A percentile compares a stretch with the other conserved stretches of the same genome.
These are phyloP conservation scores for Begonia fuchsioides DNA, from an alignment of 306 rosid genomes.

Conservation along the genomic window DNA sequence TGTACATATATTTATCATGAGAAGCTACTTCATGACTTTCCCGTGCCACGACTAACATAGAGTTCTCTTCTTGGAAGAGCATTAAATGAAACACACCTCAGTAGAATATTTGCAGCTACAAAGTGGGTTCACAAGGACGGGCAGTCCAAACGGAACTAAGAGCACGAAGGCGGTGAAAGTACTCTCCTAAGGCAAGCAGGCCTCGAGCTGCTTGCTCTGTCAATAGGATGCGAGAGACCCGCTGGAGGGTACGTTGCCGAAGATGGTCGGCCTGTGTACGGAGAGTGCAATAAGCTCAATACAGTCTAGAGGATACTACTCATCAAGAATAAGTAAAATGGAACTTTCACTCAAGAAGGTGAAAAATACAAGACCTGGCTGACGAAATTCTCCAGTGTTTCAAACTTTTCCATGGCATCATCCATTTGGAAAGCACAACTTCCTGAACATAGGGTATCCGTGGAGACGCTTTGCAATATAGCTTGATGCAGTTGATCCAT, in stretches of 20 bases:
- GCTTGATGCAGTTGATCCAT: slow-evolving; percentile 67
- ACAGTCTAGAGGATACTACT: too few species aligned
- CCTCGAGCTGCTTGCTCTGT: slow-evolving; percentile 55
- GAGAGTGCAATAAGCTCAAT: too few species aligned
- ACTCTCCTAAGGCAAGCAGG: slow-evolving; percentile 63
- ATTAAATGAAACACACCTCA: neutral
- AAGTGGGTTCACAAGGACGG: slow-evolving; percentile 23
- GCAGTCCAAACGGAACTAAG: slow-evolving; percentile 68
- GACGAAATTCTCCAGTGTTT: slow-evolving; percentile 59
- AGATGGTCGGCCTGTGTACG: slow-evolving; percentile 91
- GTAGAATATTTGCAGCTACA: neutral
- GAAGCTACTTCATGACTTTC: too few species aligned
- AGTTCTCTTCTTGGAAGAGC: neutral
- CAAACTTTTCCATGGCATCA: slow-evolving; percentile 39
- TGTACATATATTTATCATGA: too few species aligned
- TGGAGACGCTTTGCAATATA: slow-evolving; percentile 35
- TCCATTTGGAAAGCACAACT: slow-evolving; percentile 40
- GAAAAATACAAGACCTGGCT: slow-evolving; percentile 41
- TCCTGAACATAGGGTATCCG: slow-evolving; percentile 23
- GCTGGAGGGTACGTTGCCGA: slow-evolving; percentile 50
- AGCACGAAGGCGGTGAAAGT: slow-evolving; percentile 59
- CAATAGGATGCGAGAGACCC: slow-evolving; percentile 44
- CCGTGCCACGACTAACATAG: too few species aligned
- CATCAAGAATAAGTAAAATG: too few species aligned
- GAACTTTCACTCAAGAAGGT: too few species aligned